Evolutionary conservation across 164 flowering plant species (phyloP), one percentile per base, ranked within the genome.

Genomic region (Annona cherimola): DNA sequence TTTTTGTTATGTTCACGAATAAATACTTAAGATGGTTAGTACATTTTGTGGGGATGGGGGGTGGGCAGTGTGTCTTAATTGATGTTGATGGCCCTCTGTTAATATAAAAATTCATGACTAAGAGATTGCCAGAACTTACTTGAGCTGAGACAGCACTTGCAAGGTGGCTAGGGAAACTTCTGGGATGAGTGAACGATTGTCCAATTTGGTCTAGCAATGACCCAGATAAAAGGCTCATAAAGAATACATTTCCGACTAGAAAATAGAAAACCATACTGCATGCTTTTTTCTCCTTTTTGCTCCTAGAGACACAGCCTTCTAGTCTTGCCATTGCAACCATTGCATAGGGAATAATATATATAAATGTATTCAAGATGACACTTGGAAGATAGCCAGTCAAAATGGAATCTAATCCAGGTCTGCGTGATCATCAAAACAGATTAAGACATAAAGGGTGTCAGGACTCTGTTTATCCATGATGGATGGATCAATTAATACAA

Each of bases 241-340:
- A 90, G 86, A 91, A 91, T 0, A 91, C 90, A 83, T 94, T 94
- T 75, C 91, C 98, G 74, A 94, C 84, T 11, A 94, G 84, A 76
- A 94, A 94, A 80, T 91, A 91, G 85, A 87, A 94, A 68, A 94
- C 90, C 96, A 91, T 94, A 80, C 85, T 87, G 83, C 96, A 90
- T 41, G 92, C 85, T 77, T 86, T 94, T 66, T 86, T 86, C 79
- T 94, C 97, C 70, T 76, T 86, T 78, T 80, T 84, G 81, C 97
- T 91, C 79, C 78, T 84, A 59, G 96, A 89, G 71, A 83, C 68
- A 67, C 79, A 87, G 66, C 97, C 96, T 18, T 87, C 88, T 63
- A 83, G 67, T 63, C 75, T 79, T 42, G 88, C 85, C 85, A 91
- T 78, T 69, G 73, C 87, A 66, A 86, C 82, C 88, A 93, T 86